Base-by-base conservation (phyloP, 768 basidiomycete genomes). In the Boletus barrowsii region DNA sequence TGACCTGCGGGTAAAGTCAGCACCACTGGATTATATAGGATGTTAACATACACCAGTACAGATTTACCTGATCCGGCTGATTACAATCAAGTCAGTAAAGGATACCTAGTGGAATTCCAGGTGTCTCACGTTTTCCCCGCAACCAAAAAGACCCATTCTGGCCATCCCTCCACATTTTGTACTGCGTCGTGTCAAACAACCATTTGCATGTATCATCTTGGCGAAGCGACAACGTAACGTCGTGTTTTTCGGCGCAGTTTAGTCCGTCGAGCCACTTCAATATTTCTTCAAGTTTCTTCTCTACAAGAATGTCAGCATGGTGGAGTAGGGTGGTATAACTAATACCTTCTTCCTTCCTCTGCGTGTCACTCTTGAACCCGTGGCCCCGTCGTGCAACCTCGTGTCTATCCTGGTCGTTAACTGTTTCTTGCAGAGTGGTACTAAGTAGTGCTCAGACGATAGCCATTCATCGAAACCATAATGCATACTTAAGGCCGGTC, bases 31-130 rank as follows among this genome's bases (percentile, higher is more conserved):
- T 24, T 11, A 17, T 5, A 47, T 20, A 10, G 1, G 35, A 22
- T 5, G 4, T n/a, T 13, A 40, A 49, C 56, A 41, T 52, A 55
- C 54, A 39, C 44, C 36, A 55, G 18, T 14, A 55, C 54, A 8
- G 54, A 55, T 52, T 52, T 55, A 1, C 49, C 54, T 2, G 54
- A 43, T 4, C 54, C 54, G 35, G 42, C 54, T 55, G 32, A 6
- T 29, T 10, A 15, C 8, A n/a, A 33, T 18, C 29, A 9, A 13
- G 14, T 53, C 46, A 53, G 39, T 14, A 3, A 18, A 47, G 13
- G 4, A 10, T 29, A 14, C 2, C 8, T 29, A 20, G 13, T 22
- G 11, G 20, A 5, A 17, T 18, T 22, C 8, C 5, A 3, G 3
- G 4, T 1, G 15, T 29, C 46, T 29, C 15, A 55, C 54, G 30